Evolutionary conservation across 352 stramenopile genomes (phyloP).

Genomic region (Halophytophthora batemanensis): DNA sequence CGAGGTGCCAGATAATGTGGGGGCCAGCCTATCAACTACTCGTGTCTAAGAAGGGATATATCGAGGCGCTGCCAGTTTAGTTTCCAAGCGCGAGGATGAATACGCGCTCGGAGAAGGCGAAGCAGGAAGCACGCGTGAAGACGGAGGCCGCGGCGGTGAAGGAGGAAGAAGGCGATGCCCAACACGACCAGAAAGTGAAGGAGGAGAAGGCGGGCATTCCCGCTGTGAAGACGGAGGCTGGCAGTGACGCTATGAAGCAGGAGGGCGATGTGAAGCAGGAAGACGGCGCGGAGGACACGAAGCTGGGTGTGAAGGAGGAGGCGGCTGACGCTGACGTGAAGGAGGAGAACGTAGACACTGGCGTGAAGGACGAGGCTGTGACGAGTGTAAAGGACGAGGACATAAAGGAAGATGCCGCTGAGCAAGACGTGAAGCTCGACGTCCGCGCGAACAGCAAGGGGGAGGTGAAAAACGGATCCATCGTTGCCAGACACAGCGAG

Average conservation of each 20-base stretch:
- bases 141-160: conserved; percentile 8
- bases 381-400: not conserved
- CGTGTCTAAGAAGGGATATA: no score
- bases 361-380: not conserved
- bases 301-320: conserved; percentile 14
- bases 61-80: no score
- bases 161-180: not conserved
- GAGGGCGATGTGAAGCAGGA: conserved; percentile 21
- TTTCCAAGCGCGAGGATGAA: conserved; percentile 9
- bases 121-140: conserved; percentile 7
- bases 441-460: not conserved
- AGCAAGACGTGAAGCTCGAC: not conserved
- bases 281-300: conserved; percentile 7
- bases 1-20: no score
- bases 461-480: conserved; percentile 6
- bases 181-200: no score
- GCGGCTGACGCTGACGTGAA: conserved; percentile 12
- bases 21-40: no score
- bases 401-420: not conserved
- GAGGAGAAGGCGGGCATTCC: no score
- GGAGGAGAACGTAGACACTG: conserved; percentile 15
- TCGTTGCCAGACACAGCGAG: conserved; percentile 5
- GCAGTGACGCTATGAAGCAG: conserved; percentile 4
- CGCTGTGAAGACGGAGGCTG: no score
- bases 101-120: conserved; percentile 11